Evolutionary conservation across 2,329 filamentous ascomycete species (phyloP), one percentile per base, ranked within the genome.

Genomic region (Sphaerulina populicola): DNA sequence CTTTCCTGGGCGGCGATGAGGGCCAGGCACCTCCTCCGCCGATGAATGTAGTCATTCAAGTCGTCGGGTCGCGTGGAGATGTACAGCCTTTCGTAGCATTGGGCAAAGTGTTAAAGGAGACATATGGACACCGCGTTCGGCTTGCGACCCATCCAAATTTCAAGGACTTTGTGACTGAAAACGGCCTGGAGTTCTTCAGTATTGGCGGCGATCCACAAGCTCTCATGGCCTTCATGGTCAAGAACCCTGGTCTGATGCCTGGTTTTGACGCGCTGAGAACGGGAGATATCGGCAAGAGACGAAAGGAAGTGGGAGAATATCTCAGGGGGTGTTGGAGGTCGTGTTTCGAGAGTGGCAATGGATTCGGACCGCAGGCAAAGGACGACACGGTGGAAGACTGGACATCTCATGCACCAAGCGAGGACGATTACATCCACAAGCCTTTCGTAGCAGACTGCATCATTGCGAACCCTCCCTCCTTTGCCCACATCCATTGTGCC

Each of bases 291-390:
- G 82, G 79, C 38, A 85, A 83, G 67, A 76, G 87, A 29, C 77
- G 88, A 29, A 81, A 78, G 56, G 86, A 85, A 12, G 88, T 94
- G 55, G 80, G 82, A 52, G 78, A 88, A 54, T 90, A 93, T 55
- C 72, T 95, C n/a, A 73, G 85, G 21, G 88, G 89, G 0, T 93
- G 86, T 62, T 95, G 89, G 90, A 76, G 83, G 60, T 88, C 87
- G 0, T 94, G 88, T 64, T 83, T 88, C 58, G 85, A 94, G 68
- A 78, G 83, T 4, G 86, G 86, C 1, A 77, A 91, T 62, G 87
- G 86, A 0, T 59, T 73, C 65, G 65, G 67, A 1, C 56, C 63
- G 7, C 61, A 60, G 41, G 66, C 61, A 6, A 60, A 60, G 10
- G 65, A 68, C 51, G 58, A 66, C 9, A 67, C 75, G 5, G 65